A percentile compares a stretch with the other conserved stretches of the same genome.
These are phyloP conservation scores for Lentinula raphanica DNA, from an alignment of 768 basidiomycete genomes.

Conservation along the genomic window DNA sequence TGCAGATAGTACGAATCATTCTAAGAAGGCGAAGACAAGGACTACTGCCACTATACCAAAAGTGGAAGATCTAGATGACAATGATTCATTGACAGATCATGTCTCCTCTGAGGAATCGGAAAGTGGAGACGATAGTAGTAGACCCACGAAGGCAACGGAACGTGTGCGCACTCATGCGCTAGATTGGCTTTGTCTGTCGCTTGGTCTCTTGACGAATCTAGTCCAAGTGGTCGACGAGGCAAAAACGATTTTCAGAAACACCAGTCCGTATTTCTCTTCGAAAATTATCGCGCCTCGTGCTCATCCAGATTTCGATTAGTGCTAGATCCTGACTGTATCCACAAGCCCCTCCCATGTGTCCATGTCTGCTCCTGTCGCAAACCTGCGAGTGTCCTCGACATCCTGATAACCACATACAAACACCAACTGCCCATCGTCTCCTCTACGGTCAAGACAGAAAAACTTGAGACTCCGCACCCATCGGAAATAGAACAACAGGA, in stretches of 20 bases:
- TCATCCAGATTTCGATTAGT: not conserved
- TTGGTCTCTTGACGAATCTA: slow-evolving; percentile 74
- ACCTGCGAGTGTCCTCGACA: slow-evolving; percentile 7
- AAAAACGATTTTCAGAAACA: slow-evolving; percentile 40
- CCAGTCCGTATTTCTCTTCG: slow-evolving; percentile 34
- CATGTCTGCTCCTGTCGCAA: not conserved
- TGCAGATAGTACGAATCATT: slow-evolving; percentile 15
- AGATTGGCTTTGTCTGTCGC: slow-evolving; percentile 70
- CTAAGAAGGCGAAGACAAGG: slow-evolving; percentile 5
- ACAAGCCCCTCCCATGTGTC: not conserved
- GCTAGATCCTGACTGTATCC: slow-evolving; percentile 6
- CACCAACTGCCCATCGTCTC: not conserved
- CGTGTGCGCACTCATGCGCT: slow-evolving; percentile 34
- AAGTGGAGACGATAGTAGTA: not conserved
- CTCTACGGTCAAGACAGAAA: not conserved
- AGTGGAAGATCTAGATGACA: slow-evolving; percentile 5
- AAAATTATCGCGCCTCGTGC: not conserved
- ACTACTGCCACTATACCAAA: not conserved
- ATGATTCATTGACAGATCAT: slow-evolving; percentile 16
- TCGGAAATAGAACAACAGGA: slow-evolving; percentile 12
- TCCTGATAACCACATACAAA: not conserved
- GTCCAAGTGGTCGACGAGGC: slow-evolving; percentile 52
- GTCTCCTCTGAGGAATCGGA: not conserved
- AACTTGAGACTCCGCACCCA: slow-evolving; percentile 10
- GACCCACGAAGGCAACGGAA: not conserved